These are phyloP conservation scores for Cladosporium colombiae DNA, from an alignment of 2,329 filamentous ascomycete genomes.

Conservation along the genomic window DNA sequence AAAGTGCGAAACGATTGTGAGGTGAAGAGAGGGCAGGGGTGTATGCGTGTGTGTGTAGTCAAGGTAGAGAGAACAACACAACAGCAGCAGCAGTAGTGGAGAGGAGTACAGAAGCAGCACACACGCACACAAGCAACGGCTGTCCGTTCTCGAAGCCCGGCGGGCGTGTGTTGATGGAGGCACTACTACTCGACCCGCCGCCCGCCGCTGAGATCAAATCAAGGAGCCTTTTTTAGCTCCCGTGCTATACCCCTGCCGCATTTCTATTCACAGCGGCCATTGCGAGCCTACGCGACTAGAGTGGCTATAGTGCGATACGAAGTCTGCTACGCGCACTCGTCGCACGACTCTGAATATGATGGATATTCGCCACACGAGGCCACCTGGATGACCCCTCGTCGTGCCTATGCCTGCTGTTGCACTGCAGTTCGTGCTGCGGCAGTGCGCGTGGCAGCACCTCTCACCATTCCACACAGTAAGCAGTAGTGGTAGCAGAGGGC, in stretches of 20 bases:
- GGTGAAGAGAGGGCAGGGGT: not conserved
- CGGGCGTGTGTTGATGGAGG: slow-evolving; percentile 8
- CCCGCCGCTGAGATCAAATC: not conserved
- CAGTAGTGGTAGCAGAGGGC: not conserved
- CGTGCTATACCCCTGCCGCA: not conserved
- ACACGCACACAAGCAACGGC: not conserved
- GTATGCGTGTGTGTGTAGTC: not conserved
- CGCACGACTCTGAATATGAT: not conserved
- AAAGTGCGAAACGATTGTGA: slow-evolving; percentile 10
- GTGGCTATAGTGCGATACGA: not conserved
- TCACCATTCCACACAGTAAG: not conserved
- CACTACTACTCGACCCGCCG: slow-evolving; percentile 3
- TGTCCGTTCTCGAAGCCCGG: slow-evolving; percentile 2
- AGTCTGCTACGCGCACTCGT: slow-evolving; percentile 1
- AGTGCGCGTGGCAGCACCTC: slow-evolving; percentile 4
- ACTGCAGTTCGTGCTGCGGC: not conserved
- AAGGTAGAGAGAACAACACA: not conserved
- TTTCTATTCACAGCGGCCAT: slow-evolving; percentile 5
- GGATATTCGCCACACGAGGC: not conserved
- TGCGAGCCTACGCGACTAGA: not conserved
- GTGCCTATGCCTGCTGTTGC: not conserved
- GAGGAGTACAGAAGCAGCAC: slow-evolving; percentile 8
- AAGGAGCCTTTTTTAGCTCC: slow-evolving; percentile 3
- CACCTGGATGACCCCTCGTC: not conserved
- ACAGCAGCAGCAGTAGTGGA: slow-evolving; percentile 7